phyloP scores from a whole-genome alignment of 352 stramenopile genomes.

The Globisporangium spiculum region DNA sequence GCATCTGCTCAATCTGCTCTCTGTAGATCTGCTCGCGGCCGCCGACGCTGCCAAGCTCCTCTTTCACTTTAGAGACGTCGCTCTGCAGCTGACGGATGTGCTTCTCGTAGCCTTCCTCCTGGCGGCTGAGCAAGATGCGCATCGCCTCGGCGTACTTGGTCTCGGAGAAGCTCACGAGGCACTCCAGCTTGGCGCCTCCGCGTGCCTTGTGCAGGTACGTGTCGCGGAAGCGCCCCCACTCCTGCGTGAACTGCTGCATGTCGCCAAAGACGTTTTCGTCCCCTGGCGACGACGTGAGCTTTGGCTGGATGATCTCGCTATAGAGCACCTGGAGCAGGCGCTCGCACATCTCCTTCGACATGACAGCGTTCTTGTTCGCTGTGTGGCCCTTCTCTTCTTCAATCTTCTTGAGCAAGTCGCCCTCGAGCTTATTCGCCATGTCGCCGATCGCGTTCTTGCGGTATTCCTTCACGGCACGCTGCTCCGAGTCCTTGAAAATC shows the following conservation, averaged over 20 bases:
- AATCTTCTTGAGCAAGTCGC: constrained; percentile 63
- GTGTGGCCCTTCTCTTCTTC: constrained; percentile 58
- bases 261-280: constrained; percentile 68
- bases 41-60: constrained; percentile 77
- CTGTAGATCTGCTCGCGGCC: constrained; percentile 83
- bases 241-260: constrained; percentile 74
- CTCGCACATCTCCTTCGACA: constrained; percentile 81
- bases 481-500: constrained; percentile 56
- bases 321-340: constrained; percentile 79
- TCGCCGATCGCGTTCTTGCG: constrained; percentile 66
- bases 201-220: constrained; percentile 68
- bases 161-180: constrained; percentile 72
- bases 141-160: constrained; percentile 81
- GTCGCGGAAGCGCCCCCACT: constrained; percentile 73
- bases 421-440: constrained; percentile 57
- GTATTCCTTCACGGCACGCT: constrained; percentile 54
- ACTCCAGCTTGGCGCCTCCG: constrained; percentile 72
- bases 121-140: constrained; percentile 72
- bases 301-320: constrained; percentile 75
- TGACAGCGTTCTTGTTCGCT: constrained; percentile 40
- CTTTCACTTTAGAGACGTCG: constrained; percentile 75
- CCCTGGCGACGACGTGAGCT: constrained; percentile 41
- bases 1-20: constrained; percentile 86
- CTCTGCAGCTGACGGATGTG: constrained; percentile 72
- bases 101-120: constrained; percentile 86